Evolutionary conservation across 495 filamentous ascomycete species (phyloP).

Genomic region (Penicillium samsonianum): DNA sequence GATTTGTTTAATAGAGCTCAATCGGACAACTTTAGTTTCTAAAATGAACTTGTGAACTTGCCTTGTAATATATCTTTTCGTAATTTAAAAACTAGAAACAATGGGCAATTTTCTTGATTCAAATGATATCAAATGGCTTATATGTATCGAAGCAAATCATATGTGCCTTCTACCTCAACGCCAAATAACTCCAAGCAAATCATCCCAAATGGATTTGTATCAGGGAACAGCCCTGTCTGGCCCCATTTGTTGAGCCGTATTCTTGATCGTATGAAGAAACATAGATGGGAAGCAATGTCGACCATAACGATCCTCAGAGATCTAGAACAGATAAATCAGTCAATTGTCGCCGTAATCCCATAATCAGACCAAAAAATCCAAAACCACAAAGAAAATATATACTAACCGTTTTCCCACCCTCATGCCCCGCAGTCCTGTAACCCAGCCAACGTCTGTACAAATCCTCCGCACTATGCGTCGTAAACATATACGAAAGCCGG

Average conservation of each 20-base stretch:
- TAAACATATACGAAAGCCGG: conserved; percentile 35
- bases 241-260: conserved; percentile 18
- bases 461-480: conserved; percentile 29
- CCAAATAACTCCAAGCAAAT: not conserved
- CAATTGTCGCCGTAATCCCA: not conserved
- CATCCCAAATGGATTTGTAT: not conserved
- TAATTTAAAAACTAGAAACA: not conserved
- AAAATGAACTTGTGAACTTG: too few relatives aligned
- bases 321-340: not conserved
- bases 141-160: not conserved
- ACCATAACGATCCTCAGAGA: conserved; percentile 20
- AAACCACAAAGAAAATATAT: not conserved
- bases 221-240: conserved; percentile 22
- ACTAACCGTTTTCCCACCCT: conserved; percentile 28
- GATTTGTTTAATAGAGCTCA: conserved; percentile 1
- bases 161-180: not conserved
- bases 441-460: conserved; percentile 31
- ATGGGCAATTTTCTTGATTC: not conserved
- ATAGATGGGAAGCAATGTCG: conserved; percentile 33
- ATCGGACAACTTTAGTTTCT: not conserved
- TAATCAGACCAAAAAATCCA: not conserved
- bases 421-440: conserved; percentile 23
- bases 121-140: not conserved
- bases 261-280: conserved; percentile 32
- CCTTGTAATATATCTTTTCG: not conserved